phyloP scores from a whole-genome alignment of 73 alveolate species.

The Tetrahymena thermophila region DNA sequence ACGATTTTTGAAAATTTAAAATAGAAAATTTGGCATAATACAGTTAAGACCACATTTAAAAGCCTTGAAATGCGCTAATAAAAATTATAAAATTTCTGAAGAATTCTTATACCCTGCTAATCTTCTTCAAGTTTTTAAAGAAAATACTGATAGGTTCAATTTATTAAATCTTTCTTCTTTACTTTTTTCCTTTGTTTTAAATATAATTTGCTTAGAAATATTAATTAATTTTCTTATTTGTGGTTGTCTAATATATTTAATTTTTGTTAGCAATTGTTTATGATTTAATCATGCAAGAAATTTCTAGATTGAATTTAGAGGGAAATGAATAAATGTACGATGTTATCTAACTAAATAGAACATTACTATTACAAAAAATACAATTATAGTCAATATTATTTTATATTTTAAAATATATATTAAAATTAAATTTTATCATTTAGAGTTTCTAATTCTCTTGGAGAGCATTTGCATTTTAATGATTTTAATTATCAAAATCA shows the following conservation, averaged over 20 bases:
- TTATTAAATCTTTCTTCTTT: not conserved
- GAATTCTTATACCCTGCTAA: not conserved
- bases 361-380: not conserved
- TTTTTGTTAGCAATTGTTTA: not conserved
- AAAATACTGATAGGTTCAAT: not conserved
- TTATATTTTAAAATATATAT: no score
- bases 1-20: not conserved
- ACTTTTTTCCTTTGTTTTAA: not conserved
- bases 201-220: not conserved
- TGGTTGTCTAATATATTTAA: not conserved
- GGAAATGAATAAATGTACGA: not conserved
- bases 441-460: not conserved
- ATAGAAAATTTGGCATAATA: not conserved
- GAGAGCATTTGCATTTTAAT: not conserved
- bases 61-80: not conserved
- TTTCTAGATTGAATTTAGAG: not conserved
- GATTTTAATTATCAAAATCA: not conserved
- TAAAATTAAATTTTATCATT: no score
- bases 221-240: not conserved
- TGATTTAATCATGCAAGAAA: not conserved
- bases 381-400: not conserved
- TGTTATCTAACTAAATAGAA: not conserved
- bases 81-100: not conserved
- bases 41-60: not conserved
- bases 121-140: not conserved